These are phyloP conservation scores for Tolypocladium cylindrosporum DNA, from an alignment of 2,329 filamentous ascomycete genomes.

Conservation along the genomic window DNA sequence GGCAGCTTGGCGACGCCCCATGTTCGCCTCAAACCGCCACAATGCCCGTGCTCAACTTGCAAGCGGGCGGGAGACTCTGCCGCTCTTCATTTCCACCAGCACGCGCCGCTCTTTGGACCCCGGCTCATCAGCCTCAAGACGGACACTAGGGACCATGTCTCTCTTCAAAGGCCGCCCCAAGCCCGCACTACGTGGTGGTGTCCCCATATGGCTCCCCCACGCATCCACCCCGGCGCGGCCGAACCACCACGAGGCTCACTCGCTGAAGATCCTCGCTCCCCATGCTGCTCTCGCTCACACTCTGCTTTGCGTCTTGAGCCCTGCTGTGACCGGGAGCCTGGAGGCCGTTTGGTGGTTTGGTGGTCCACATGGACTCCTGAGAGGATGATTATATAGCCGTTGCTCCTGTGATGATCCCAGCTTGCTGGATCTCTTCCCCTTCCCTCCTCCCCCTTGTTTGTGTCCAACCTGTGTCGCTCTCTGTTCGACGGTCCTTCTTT, in stretches of 20 bases:
- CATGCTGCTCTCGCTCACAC: neutral
- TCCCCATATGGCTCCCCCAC: neutral
- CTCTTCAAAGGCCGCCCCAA: neutral
- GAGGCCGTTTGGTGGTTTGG: neutral
- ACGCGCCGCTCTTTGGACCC: neutral
- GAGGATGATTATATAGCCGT: neutral
- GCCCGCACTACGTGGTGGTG: neutral
- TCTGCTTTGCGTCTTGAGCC: neutral
- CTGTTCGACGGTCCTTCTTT: constrained; percentile 1
- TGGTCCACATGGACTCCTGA: neutral
- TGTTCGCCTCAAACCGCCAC: neutral
- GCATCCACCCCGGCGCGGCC: neutral
- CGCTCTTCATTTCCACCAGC: constrained; percentile 7
- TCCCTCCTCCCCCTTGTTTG: neutral
- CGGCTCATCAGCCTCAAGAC: neutral
- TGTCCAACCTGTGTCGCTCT: neutral
- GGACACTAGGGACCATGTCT: neutral
- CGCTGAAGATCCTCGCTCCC: neutral
- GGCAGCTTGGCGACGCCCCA: too few species aligned
- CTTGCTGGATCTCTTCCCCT: neutral
- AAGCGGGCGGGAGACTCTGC: neutral
- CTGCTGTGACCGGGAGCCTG: neutral
- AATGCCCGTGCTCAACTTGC: neutral
- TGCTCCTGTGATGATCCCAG: neutral
- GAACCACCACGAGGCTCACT: neutral